Percentiles rank a stretch among this genome's conserved stretches.
Conservation (phyloP, 75 land plant genomes). For the Ceratopteris richardii region DNA sequence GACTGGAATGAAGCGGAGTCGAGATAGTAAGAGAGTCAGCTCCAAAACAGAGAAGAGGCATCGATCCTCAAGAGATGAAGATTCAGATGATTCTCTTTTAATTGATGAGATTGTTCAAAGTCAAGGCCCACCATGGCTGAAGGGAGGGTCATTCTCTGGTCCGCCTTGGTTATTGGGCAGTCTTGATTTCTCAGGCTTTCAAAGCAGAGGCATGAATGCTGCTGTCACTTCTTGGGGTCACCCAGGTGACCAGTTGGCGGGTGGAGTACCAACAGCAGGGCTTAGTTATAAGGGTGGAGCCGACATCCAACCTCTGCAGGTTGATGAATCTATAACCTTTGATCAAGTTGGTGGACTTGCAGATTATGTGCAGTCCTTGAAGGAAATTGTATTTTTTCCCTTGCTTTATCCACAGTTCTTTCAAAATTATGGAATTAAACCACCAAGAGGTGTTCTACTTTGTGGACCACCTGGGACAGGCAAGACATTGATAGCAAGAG, state of each 20-base stretch:
- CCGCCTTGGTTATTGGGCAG: slow-evolving; percentile 79
- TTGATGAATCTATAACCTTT: slow-evolving; percentile 85
- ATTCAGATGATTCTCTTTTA: slow-evolving; percentile 97
- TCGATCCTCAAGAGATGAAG: slow-evolving; percentile 62
- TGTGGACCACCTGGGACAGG: slow-evolving; percentile 99
- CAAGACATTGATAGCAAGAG: slow-evolving; percentile 91
- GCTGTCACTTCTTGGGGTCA: slow-evolving; percentile 88
- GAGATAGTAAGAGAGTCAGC: slow-evolving; percentile 65
- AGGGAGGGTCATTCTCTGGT: slow-evolving; percentile 56
- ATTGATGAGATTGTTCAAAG: slow-evolving; percentile 94
- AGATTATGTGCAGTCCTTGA: slow-evolving; percentile 85
- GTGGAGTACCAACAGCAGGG: slow-evolving; percentile 91
- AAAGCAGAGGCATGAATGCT: slow-evolving; percentile 76
- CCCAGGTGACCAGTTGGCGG: slow-evolving; percentile 48
- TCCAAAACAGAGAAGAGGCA: slow-evolving; percentile 64
- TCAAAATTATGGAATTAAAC: slow-evolving; percentile 86
- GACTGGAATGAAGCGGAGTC: slow-evolving; percentile 57
- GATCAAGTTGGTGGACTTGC: slow-evolving; percentile 93
- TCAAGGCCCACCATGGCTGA: slow-evolving; percentile 58
- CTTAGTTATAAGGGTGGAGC: slow-evolving; percentile 97
- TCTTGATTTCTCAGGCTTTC: slow-evolving; percentile 61
- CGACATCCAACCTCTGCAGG: slow-evolving; percentile 93
- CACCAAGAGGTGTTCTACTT: slow-evolving; percentile 90
- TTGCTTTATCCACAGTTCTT: slow-evolving; percentile 91
- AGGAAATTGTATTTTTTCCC: slow-evolving; percentile 98